phyloP scores from a whole-genome alignment of 78 protist species.

The Carpediemonas membranifera region DNA sequence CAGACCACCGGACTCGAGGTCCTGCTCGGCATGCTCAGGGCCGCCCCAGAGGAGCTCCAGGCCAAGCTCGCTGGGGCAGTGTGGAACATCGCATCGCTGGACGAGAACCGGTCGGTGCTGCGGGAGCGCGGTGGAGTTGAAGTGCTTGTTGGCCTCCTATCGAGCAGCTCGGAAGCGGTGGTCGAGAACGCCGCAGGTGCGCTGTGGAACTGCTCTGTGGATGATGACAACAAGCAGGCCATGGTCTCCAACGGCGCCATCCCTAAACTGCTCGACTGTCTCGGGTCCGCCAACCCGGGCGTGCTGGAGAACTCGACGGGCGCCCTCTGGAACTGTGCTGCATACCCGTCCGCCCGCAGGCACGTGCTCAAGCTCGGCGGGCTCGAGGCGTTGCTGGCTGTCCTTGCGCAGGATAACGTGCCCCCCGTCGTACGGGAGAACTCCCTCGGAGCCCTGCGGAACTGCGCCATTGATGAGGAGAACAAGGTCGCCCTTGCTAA shows the following conservation, averaged over 20 bases:
- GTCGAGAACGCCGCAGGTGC: constrained; percentile 39
- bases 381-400: constrained; percentile 1
- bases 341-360: not conserved
- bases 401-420: not conserved
- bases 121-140: constrained; percentile 22
- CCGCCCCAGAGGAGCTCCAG: constrained; percentile 12
- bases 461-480: constrained; percentile 29
- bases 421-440: constrained; percentile 13
- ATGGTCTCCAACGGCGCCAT: constrained; percentile 23
- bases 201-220: constrained; percentile 31
- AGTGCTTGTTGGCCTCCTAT: constrained; percentile 11
- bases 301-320: constrained; percentile 25
- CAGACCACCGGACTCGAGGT: constrained; percentile 8
- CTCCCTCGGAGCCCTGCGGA: constrained; percentile 18
- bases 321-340: constrained; percentile 33
- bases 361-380: constrained; percentile 14
- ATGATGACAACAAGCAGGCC: constrained; percentile 14
- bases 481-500: no score
- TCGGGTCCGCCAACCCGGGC: not conserved
- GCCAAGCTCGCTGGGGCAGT: constrained; percentile 18
- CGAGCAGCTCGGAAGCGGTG: constrained; percentile 3
- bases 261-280: not conserved
- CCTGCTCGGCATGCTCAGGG: constrained; percentile 2
- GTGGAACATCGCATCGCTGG: constrained; percentile 26
- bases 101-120: constrained; percentile 14